Evolutionary conservation across 139 green algal species (phyloP).

Genomic region (Closterium sp.): DNA sequence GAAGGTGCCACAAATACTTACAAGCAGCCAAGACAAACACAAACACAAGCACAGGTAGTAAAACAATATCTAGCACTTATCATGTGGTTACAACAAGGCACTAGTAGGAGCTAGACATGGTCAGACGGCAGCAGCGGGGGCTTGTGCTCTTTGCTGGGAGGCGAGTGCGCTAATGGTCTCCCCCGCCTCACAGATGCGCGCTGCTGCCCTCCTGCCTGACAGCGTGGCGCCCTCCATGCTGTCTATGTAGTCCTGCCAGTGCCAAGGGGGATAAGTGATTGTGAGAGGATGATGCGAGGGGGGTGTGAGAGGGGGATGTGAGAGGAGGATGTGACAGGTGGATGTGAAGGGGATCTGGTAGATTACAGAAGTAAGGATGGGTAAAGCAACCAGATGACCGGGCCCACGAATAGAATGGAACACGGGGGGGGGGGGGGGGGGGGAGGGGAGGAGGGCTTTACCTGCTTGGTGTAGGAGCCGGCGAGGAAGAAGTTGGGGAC

Average conservation of each 20-base stretch:
- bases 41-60: neutral
- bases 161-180: neutral
- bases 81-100: neutral
- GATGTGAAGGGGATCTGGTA: too few species aligned
- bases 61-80: neutral
- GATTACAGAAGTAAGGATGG: too few species aligned
- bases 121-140: neutral
- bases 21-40: neutral
- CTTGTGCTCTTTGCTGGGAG: neutral
- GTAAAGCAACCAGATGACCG: too few species aligned
- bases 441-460: neutral
- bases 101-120: neutral
- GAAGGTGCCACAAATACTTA: neutral
- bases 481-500: slow-evolving; percentile 94
- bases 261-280: neutral
- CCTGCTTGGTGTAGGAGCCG: slow-evolving; percentile 90
- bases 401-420: too few species aligned
- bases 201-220: slow-evolving; percentile 61
- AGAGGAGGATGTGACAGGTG: too few species aligned
- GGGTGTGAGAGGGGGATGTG: too few species aligned
- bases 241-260: slow-evolving; percentile 92
- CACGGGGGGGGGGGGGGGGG: neutral
- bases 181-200: slow-evolving; percentile 28
- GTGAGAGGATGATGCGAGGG: neutral
- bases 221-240: slow-evolving; percentile 97